phyloP scores from a whole-genome alignment of 1,139 yeast species.

The Kodamaea ohmeri region DNA sequence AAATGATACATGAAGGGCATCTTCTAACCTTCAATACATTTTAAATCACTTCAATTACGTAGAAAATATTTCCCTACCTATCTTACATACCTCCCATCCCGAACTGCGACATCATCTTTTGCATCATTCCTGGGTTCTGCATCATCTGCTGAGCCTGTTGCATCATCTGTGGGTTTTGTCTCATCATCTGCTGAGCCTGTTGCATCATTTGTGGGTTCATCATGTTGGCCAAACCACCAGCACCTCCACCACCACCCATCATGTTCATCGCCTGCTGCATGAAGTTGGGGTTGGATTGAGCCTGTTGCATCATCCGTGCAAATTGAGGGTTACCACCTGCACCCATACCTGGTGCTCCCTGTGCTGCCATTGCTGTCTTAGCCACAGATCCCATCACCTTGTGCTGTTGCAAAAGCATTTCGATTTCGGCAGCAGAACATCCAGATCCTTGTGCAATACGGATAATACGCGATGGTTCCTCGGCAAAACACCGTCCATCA shows the following conservation, averaged over 20 bases:
- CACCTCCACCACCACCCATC: conserved; percentile 47
- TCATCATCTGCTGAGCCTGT: conserved; percentile 55
- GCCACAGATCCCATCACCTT: conserved; percentile 96
- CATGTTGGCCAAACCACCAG: conserved; percentile 31
- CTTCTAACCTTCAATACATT: too few species aligned
- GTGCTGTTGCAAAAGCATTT: conserved; percentile 88
- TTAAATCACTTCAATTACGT: too few species aligned
- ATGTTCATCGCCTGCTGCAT: conserved; percentile 43
- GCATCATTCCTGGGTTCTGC: conserved; percentile 61
- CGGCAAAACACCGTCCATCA: conserved; percentile 79
- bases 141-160: conserved; percentile 54
- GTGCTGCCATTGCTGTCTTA: conserved; percentile 56
- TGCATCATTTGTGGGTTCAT: conserved; percentile 40
- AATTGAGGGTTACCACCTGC: conserved; percentile 18
- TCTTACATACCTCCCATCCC: conserved; percentile 28
- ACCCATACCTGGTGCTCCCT: conserved; percentile 33
- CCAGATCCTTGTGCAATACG: conserved; percentile 98
- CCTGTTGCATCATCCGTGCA: conserved; percentile 36
- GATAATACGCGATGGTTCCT: conserved; percentile 80
- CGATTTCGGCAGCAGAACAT: conserved; percentile 88
- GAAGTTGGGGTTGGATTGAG: conserved; percentile 49
- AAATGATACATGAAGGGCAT: too few species aligned
- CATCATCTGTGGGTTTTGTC: conserved; percentile 74
- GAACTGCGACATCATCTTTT: conserved; percentile 76
- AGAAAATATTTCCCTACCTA: too few species aligned